These are phyloP conservation scores for Arthrocladium fulminans DNA, from an alignment of 2,329 filamentous ascomycete species.

Conservation along the genomic window DNA sequence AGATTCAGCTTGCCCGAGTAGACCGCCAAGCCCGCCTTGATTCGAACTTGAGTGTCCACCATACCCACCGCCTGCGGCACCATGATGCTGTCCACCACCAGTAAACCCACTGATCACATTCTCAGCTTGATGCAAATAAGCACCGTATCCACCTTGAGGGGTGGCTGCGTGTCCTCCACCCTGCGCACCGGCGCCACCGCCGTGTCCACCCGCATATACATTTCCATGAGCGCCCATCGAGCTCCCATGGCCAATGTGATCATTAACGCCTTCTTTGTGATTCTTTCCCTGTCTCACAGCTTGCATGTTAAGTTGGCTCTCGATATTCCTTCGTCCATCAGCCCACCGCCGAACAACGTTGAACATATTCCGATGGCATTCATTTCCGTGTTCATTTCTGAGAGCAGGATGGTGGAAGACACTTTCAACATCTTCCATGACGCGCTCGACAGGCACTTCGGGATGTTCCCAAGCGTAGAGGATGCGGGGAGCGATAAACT, in stretches of 20 bases:
- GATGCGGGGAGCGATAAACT: constrained; percentile 79
- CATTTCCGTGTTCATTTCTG: constrained; percentile 58
- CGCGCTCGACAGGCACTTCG: constrained; percentile 70
- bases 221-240: constrained; percentile 6
- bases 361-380: constrained; percentile 86
- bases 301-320: constrained; percentile 69
- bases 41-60: constrained; percentile 1
- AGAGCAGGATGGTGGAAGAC: constrained; percentile 87
- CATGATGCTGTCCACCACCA: constrained; percentile 1
- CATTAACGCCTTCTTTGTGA: constrained; percentile 43
- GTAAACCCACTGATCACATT: constrained; percentile 7
- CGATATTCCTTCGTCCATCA: constrained; percentile 57
- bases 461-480: constrained; percentile 91
- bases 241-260: constrained; percentile 11
- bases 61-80: not conserved
- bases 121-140: constrained; percentile 8
- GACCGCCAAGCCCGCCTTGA: constrained; percentile 7
- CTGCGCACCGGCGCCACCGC: not conserved
- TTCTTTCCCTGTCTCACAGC: constrained; percentile 78
- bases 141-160: constrained; percentile 7
- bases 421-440: constrained; percentile 68
- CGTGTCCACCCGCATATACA: not conserved
- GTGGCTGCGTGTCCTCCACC: no score
- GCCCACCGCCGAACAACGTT: constrained; percentile 73
- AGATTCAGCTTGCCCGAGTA: not conserved